phyloP scores from a whole-genome alignment of 169 alveolate genomes.

The Amoebophrya sp. region DNA sequence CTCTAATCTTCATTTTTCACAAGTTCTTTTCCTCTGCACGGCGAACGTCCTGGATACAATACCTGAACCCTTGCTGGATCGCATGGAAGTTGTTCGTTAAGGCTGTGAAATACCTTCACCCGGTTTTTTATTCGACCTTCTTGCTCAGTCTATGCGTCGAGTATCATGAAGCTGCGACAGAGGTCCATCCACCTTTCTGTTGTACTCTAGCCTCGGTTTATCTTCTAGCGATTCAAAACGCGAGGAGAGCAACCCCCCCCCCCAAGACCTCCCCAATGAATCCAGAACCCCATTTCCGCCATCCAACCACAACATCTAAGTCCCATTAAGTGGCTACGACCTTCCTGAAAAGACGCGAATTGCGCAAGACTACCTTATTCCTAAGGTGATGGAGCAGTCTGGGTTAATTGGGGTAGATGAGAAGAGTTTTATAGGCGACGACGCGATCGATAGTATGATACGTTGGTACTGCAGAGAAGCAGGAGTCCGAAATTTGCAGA shows the following conservation, averaged over 20 bases:
- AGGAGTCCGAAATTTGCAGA: slow-evolving; percentile 78
- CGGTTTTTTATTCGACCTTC: too few species aligned
- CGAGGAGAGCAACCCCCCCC: too few species aligned
- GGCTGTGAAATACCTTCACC: too few species aligned
- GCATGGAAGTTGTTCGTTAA: slow-evolving; percentile 84
- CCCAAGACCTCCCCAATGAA: slow-evolving; percentile 67
- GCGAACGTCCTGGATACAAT: slow-evolving; percentile 83
- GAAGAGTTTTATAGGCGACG: slow-evolving; percentile 50
- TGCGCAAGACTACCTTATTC: slow-evolving; percentile 67
- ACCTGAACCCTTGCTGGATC: slow-evolving; percentile 76
- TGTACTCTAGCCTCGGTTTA: too few species aligned
- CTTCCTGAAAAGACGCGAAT: slow-evolving; percentile 73
- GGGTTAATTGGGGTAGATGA: slow-evolving; percentile 49
- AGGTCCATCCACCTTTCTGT: too few species aligned
- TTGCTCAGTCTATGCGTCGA: too few species aligned
- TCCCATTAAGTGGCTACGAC: not conserved
- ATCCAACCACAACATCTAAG: not conserved
- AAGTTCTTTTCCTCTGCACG: slow-evolving; percentile 81
- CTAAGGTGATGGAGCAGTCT: slow-evolving; percentile 64
- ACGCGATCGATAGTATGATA: slow-evolving; percentile 56
- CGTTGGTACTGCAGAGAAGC: slow-evolving; percentile 83
- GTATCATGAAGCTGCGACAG: too few species aligned
- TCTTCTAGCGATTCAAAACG: too few species aligned
- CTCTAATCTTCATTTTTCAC: too few species aligned
- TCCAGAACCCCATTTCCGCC: not conserved